phyloP scores from a whole-genome alignment of 1,284 basidiomycete species.

The Rhodotorula sp. region DNA sequence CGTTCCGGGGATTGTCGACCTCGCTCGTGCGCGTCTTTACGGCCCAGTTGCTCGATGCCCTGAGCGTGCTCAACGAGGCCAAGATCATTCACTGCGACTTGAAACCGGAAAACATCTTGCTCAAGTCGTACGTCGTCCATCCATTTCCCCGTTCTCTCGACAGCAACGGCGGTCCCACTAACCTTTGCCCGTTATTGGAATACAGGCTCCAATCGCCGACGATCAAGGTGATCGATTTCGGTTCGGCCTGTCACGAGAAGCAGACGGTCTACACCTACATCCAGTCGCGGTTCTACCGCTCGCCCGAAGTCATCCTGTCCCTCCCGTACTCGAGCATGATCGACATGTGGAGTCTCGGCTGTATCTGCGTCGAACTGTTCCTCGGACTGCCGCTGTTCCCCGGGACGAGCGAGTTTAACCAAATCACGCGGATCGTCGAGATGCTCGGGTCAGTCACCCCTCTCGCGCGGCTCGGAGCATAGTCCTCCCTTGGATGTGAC shows the following conservation, averaged over 20 bases:
- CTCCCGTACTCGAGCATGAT: slow-evolving; percentile 91
- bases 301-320: slow-evolving; percentile 93
- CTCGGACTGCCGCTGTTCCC: slow-evolving; percentile 94
- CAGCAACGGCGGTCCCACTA: too few relatives aligned
- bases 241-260: slow-evolving; percentile 95
- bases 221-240: slow-evolving; percentile 99
- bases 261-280: slow-evolving; percentile 99
- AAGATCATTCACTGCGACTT: slow-evolving; percentile 96
- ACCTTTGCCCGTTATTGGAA: neutral
- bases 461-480: neutral
- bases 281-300: slow-evolving; percentile 97
- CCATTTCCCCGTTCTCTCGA: too few relatives aligned
- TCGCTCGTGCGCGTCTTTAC: slow-evolving; percentile 91
- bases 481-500: neutral
- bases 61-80: slow-evolving; percentile 90
- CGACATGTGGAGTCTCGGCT: slow-evolving; percentile 93
- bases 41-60: slow-evolving; percentile 85
- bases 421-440: slow-evolving; percentile 91
- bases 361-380: slow-evolving; percentile 97
- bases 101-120: slow-evolving; percentile 92
- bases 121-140: slow-evolving; percentile 74
- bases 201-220: slow-evolving; percentile 92
- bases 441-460: slow-evolving; percentile 81
- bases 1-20: slow-evolving; percentile 94
- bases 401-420: slow-evolving; percentile 98